These are phyloP conservation scores for Penstemon eatonii DNA, from an alignment of 257 asterid species.

Conservation along the genomic window DNA sequence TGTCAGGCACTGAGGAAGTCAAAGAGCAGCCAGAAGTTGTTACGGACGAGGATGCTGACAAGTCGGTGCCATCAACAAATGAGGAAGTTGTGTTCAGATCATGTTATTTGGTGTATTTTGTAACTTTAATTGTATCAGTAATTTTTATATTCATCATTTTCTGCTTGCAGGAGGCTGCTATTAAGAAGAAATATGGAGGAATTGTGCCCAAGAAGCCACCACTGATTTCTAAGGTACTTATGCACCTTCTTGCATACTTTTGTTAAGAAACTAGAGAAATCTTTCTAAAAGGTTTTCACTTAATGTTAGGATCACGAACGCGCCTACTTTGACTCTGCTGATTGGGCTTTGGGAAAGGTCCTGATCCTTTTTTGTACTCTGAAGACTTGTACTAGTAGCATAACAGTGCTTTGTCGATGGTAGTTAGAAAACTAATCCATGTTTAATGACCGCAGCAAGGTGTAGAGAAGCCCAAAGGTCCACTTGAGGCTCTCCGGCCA, in stretches of 20 bases:
- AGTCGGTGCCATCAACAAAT: slow-evolving; percentile 47
- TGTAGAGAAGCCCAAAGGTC: slow-evolving; percentile 96
- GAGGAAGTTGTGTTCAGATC: slow-evolving; percentile 59
- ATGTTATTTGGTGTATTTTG: slow-evolving; percentile 8
- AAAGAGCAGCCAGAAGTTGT: slow-evolving; percentile 49
- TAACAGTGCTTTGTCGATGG: background rate
- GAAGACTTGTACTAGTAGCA: slow-evolving; percentile 1
- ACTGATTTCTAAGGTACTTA: slow-evolving; percentile 82
- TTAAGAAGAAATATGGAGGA: slow-evolving; percentile 95
- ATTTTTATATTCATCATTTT: background rate
- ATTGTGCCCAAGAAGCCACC: slow-evolving; percentile 92
- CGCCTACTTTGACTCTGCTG: slow-evolving; percentile 99
- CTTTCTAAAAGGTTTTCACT: slow-evolving; percentile 13
- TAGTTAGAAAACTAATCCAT: slow-evolving; percentile 8
- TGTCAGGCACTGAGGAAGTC: slow-evolving; percentile 74
- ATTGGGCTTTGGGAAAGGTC: slow-evolving; percentile 99
- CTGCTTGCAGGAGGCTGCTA: slow-evolving; percentile 59
- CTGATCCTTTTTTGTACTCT: slow-evolving; percentile 9
- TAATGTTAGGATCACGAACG: slow-evolving; percentile 90
- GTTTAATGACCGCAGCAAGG: slow-evolving; percentile 72
- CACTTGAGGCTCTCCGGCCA: slow-evolving; percentile 98
- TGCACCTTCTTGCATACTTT: slow-evolving; percentile 10
- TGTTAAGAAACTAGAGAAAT: background rate
- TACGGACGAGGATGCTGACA: slow-evolving; percentile 42
- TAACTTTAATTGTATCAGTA: slow-evolving; percentile 5